Evolutionary conservation across 2,329 filamentous ascomycete genomes (phyloP).

Genomic region (Diaporthe ampelina): DNA sequence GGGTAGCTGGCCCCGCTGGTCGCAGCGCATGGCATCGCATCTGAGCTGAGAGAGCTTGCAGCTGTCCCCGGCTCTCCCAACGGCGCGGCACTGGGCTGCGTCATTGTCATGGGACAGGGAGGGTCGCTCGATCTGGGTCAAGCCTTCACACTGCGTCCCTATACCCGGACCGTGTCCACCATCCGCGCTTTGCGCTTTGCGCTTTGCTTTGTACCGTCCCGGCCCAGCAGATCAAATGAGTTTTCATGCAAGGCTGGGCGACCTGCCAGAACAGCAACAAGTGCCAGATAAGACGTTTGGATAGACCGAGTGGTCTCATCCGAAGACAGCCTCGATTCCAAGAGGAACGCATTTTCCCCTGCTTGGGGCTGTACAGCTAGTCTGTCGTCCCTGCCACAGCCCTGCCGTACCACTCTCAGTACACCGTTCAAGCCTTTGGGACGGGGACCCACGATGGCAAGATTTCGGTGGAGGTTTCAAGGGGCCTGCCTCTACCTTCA

Average conservation of each 20-base stretch:
- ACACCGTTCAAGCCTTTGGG: not conserved
- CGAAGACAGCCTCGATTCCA: not conserved
- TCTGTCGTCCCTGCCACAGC: constrained; percentile 9
- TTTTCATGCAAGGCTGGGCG: constrained; percentile 17
- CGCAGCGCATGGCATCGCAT: constrained; percentile 17
- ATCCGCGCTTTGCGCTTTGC: not conserved
- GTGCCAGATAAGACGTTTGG: not conserved
- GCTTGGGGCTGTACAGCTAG: not conserved
- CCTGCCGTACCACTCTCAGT: constrained; percentile 8
- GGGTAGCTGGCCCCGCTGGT: constrained; percentile 10
- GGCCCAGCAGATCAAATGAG: constrained; percentile 15
- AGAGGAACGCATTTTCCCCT: not conserved
- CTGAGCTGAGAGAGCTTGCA: constrained; percentile 32
- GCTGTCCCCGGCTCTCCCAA: constrained; percentile 33
- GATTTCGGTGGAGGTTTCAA: constrained; percentile 42
- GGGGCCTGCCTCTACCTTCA: constrained; percentile 36
- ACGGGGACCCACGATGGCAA: constrained; percentile 40
- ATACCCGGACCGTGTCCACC: not conserved
- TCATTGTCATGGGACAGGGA: constrained; percentile 26
- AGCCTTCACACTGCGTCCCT: constrained; percentile 24
- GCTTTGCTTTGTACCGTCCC: not conserved
- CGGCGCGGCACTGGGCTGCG: constrained; percentile 34
- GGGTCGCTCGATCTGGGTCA: not conserved
- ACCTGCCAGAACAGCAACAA: constrained; percentile 3
- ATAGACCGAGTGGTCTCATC: not conserved